phyloP scores from a whole-genome alignment of 2,329 filamentous ascomycete genomes.

The Aspergillus fijiensis region DNA sequence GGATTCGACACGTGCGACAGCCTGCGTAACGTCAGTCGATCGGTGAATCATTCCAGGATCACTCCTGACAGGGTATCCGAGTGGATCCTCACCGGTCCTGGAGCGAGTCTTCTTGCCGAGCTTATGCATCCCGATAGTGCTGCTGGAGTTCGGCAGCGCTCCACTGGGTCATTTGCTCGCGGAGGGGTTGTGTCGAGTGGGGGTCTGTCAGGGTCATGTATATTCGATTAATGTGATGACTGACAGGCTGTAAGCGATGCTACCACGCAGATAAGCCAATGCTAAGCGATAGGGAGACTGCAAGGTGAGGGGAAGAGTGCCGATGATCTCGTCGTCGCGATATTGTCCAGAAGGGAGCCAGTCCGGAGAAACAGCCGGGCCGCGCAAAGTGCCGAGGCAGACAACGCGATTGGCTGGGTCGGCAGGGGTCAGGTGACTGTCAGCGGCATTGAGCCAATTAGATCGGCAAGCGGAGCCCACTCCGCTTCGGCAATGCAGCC shows the following conservation, averaged over 20 bases:
- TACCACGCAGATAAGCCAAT: neutral
- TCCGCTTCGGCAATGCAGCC: neutral
- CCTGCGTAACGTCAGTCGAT: slow-evolving; percentile 15
- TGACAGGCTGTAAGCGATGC: neutral
- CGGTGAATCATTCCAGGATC: neutral
- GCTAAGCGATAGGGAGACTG: neutral
- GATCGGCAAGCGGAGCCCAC: too few relatives aligned
- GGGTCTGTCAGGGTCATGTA: neutral
- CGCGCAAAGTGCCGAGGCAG: slow-evolving; percentile 14
- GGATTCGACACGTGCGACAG: slow-evolving; percentile 31
- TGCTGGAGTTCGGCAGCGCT: neutral
- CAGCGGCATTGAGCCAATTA: neutral
- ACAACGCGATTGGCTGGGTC: slow-evolving; percentile 27
- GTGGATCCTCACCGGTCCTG: slow-evolving; percentile 27
- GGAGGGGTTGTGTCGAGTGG: neutral
- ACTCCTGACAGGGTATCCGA: too few relatives aligned
- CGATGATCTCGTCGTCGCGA: neutral
- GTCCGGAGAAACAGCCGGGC: neutral
- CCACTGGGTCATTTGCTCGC: neutral
- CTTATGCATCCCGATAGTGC: slow-evolving; percentile 20
- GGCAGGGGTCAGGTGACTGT: slow-evolving; percentile 16
- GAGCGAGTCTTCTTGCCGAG: slow-evolving; percentile 25
- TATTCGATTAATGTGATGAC: neutral
- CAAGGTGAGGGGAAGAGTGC: neutral
- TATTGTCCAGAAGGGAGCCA: neutral